Conservation (phyloP, 2,329 filamentous ascomycete genomes). For the Lachnellula occidentalis region DNA sequence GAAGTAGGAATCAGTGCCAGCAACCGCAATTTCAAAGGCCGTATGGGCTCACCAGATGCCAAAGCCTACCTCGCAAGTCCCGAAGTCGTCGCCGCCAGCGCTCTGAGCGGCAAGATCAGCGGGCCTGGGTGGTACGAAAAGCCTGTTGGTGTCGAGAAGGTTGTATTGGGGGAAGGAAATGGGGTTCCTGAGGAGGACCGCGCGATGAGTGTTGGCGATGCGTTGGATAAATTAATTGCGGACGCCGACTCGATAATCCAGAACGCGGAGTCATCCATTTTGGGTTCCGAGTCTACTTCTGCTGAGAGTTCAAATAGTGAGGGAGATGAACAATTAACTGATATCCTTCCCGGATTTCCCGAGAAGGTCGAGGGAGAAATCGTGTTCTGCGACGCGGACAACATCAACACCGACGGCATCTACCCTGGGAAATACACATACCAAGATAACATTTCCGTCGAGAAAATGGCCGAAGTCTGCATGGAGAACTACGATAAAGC, state of each 20-base stretch:
- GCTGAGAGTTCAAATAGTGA: slow-evolving; percentile 13
- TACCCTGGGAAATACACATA: slow-evolving; percentile 93
- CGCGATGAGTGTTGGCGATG: slow-evolving; percentile 62
- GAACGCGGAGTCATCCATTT: slow-evolving; percentile 29
- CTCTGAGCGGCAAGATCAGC: slow-evolving; percentile 64
- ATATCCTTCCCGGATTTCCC: slow-evolving; percentile 81
- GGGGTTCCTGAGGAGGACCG: slow-evolving; percentile 59
- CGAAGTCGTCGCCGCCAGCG: slow-evolving; percentile 87
- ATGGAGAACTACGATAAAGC: slow-evolving; percentile 88
- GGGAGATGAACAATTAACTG: slow-evolving; percentile 46
- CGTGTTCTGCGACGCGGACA: slow-evolving; percentile 78
- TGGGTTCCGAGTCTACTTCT: slow-evolving; percentile 23
- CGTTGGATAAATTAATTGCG: slow-evolving; percentile 64
- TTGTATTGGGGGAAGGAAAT: slow-evolving; percentile 66
- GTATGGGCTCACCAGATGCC: slow-evolving; percentile 76
- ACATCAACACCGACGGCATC: slow-evolving; percentile 88
- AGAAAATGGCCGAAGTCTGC: slow-evolving; percentile 81
- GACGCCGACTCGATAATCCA: slow-evolving; percentile 52
- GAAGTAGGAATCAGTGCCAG: slow-evolving; percentile 79
- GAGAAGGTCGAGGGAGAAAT: slow-evolving; percentile 81
- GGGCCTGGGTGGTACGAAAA: slow-evolving; percentile 75
- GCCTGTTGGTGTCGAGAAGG: slow-evolving; percentile 62
- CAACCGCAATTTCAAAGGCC: slow-evolving; percentile 88
- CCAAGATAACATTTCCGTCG: slow-evolving; percentile 70
- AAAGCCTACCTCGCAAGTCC: slow-evolving; percentile 84